Conservation (phyloP, 495 filamentous ascomycete species). For the Mycothermus thermophilus region DNA sequence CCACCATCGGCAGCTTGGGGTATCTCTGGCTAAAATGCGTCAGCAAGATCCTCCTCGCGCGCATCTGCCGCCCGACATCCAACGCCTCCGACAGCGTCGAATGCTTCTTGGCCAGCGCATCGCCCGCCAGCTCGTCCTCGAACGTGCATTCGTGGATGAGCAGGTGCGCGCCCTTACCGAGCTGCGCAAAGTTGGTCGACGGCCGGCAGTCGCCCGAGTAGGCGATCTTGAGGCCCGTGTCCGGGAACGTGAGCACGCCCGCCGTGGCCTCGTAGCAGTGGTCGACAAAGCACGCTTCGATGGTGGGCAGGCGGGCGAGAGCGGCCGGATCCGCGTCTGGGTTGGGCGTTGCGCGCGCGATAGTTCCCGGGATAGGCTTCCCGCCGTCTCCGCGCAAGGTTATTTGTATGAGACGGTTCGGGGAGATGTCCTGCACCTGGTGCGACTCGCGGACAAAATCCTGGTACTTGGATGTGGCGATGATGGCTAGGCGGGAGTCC, state of each 20-base stretch:
- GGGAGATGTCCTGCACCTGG: slow-evolving; percentile 62
- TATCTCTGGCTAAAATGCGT: slow-evolving; percentile 97
- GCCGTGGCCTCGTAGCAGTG: slow-evolving; percentile 76
- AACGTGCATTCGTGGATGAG: slow-evolving; percentile 95
- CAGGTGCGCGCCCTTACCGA: slow-evolving; percentile 63
- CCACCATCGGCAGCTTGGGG: slow-evolving; percentile 58
- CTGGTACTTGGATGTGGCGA: slow-evolving; percentile 39
- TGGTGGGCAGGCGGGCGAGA: slow-evolving; percentile 31
- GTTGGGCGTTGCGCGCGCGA: background rate
- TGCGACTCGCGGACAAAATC: slow-evolving; percentile 66
- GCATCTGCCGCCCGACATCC: slow-evolving; percentile 60
- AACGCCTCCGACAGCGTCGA: slow-evolving; percentile 76
- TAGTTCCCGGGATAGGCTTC: background rate
- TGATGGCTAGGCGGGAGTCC: slow-evolving; percentile 7
- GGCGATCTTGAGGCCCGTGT: slow-evolving; percentile 64
- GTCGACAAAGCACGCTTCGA: slow-evolving; percentile 48
- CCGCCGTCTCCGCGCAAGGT: slow-evolving; percentile 12
- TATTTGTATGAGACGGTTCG: slow-evolving; percentile 24
- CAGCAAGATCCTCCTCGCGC: slow-evolving; percentile 57
- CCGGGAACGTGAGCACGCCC: slow-evolving; percentile 57
- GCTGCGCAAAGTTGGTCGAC: slow-evolving; percentile 47
- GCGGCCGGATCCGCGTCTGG: slow-evolving; percentile 3
- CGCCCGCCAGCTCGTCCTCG: slow-evolving; percentile 61
- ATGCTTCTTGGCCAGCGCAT: slow-evolving; percentile 82
- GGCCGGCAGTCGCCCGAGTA: slow-evolving; percentile 92